These are phyloP conservation scores for Piloderma croceum DNA, from an alignment of 768 basidiomycete genomes.

Conservation along the genomic window DNA sequence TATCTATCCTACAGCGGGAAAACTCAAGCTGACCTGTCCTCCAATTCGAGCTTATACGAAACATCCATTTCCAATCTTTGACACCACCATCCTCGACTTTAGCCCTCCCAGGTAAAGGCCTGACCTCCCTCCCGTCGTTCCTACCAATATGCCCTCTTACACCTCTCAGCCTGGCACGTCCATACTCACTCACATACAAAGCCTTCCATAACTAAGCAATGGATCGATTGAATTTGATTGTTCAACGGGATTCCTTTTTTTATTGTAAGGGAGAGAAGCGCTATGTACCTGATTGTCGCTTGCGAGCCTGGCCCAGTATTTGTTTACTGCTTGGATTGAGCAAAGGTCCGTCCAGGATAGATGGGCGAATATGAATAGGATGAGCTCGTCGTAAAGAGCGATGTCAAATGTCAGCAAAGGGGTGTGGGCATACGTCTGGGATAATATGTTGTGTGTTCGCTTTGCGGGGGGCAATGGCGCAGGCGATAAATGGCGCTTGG, in stretches of 20 bases:
- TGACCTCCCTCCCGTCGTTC: constrained; percentile 53
- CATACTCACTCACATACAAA: constrained; percentile 60
- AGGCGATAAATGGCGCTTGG: constrained; percentile 47
- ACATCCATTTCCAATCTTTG: constrained; percentile 84
- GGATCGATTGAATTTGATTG: too few species aligned
- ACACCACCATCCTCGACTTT: constrained; percentile 29
- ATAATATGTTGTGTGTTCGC: constrained; percentile 36
- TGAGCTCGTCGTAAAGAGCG: constrained; percentile 68
- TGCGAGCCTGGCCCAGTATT: constrained; percentile 62
- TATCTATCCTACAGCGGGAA: too few species aligned
- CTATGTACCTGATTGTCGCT: constrained; percentile 57
- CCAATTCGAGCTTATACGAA: constrained; percentile 80
- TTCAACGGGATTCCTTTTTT: too few species aligned
- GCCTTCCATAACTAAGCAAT: constrained; percentile 62
- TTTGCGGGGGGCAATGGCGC: constrained; percentile 51
- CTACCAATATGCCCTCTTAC: constrained; percentile 54
- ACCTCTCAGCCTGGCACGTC: constrained; percentile 63
- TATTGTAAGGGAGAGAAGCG: too few species aligned
- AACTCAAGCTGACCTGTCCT: constrained; percentile 49
- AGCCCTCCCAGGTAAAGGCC: constrained; percentile 51
- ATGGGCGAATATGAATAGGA: constrained; percentile 68
- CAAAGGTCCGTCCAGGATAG: constrained; percentile 67
- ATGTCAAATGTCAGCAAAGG: constrained; percentile 41
- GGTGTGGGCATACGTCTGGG: constrained; percentile 8
- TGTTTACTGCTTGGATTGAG: constrained; percentile 52